Evolutionary conservation across 768 basidiomycete species (phyloP).

Genomic region (Tricholoma sp.): DNA sequence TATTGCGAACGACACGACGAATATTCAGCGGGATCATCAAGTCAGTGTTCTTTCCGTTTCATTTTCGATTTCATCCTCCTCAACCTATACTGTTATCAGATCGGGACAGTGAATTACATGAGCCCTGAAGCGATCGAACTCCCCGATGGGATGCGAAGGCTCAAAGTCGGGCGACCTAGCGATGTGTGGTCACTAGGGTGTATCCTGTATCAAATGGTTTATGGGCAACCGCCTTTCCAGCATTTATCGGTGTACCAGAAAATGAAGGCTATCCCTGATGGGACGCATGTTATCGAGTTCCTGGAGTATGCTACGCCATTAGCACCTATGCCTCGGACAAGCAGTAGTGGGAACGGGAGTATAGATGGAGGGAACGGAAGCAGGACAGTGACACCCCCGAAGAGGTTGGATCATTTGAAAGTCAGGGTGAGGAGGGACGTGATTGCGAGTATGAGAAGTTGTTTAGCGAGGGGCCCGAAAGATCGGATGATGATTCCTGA

Average conservation of each 20-base stretch:
- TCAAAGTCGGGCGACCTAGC: conserved; percentile 92
- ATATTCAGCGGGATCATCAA: conserved; percentile 95
- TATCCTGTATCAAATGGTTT: conserved; percentile 98
- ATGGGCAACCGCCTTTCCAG: conserved; percentile 90
- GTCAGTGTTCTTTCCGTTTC: conserved; percentile 31
- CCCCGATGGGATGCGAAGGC: conserved; percentile 77
- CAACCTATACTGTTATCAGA: conserved; percentile 38
- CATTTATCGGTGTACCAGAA: conserved; percentile 80
- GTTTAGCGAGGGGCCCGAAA: conserved; percentile 75
- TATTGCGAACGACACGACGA: conserved; percentile 97
- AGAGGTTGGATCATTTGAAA: conserved; percentile 64
- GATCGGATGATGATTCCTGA: conserved; percentile 85
- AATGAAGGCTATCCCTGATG: conserved; percentile 91
- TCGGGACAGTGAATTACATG: conserved; percentile 99
- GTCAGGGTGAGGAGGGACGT: conserved; percentile 68
- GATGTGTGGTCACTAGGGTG: conserved; percentile 99
- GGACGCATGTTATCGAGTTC: conserved; percentile 72
- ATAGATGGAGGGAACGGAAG: conserved; percentile 16
- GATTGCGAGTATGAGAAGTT: conserved; percentile 79
- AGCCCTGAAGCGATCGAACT: conserved; percentile 94
- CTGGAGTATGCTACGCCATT: conserved; percentile 62
- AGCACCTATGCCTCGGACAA: conserved; percentile 32
- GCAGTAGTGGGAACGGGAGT: conserved; percentile 3
- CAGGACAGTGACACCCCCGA: conserved; percentile 35
- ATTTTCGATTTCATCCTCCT: neutral